Evolutionary conservation across 2,329 filamentous ascomycete species (phyloP).

Genomic region (Stemphylium beticola): DNA sequence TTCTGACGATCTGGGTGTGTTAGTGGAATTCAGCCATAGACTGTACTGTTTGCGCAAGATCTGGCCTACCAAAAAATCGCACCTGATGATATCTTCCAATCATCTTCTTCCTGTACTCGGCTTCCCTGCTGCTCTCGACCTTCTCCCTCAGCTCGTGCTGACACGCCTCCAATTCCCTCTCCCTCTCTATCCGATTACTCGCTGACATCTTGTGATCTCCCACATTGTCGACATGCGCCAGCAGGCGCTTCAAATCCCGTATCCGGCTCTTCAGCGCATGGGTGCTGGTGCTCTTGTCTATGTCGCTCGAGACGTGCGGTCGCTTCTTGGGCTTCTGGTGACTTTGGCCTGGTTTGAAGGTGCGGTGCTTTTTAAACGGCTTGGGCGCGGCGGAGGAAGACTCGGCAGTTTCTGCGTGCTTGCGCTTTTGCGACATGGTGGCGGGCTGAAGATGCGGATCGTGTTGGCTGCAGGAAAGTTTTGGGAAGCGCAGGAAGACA

Average conservation of each 20-base stretch:
- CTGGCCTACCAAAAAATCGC: conserved; percentile 74
- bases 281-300: conserved; percentile 46
- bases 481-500: conserved; percentile 14
- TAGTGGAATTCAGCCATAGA: conserved; percentile 3
- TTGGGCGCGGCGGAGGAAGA: conserved; percentile 15
- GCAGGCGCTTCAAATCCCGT: conserved; percentile 70
- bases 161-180: conserved; percentile 73
- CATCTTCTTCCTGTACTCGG: conserved; percentile 71
- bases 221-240: conserved; percentile 63
- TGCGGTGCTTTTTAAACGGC: conserved; percentile 33
- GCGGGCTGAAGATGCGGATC: background rate
- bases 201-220: conserved; percentile 62
- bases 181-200: conserved; percentile 70
- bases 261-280: conserved; percentile 74
- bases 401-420: conserved; percentile 32
- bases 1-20: conserved; percentile 69
- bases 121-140: conserved; percentile 55
- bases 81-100: conserved; percentile 84
- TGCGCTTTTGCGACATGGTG: conserved; percentile 47
- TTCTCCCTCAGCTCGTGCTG: conserved; percentile 64
- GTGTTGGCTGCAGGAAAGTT: conserved; percentile 8
- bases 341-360: conserved; percentile 25
- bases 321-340: conserved; percentile 26
- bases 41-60: background rate
- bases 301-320: conserved; percentile 29